phyloP scores from a whole-genome alignment of 768 basidiomycete species.

The Termitomyces sp. region DNA sequence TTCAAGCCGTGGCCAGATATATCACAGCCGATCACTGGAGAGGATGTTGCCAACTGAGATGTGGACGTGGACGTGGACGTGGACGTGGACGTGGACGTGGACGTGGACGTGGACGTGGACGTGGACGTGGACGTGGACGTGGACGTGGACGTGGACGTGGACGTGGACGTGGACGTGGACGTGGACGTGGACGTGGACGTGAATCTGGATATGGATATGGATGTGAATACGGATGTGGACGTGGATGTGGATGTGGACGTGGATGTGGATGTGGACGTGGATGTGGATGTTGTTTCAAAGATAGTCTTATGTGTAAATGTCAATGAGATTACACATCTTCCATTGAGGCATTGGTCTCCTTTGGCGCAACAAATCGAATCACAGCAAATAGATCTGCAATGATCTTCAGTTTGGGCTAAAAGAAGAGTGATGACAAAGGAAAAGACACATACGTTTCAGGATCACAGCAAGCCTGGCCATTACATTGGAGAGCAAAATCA shows the following conservation, averaged over 20 bases:
- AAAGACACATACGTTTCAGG: not conserved
- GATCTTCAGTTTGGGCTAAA: not conserved
- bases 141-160: no score
- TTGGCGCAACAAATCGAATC: not conserved
- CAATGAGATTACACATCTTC: not conserved
- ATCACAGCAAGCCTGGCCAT: not conserved
- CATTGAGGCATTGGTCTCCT: not conserved
- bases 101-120: no score
- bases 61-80: not conserved
- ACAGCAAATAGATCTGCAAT: not conserved
- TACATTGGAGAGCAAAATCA: not conserved
- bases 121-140: no score
- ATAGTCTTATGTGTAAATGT: not conserved
- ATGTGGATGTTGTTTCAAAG: not conserved
- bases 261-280: no score
- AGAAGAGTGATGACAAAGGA: not conserved
- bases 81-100: not conserved
- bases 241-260: no score
- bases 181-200: no score
- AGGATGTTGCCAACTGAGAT: not conserved
- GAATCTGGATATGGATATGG: no score
- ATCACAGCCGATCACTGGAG: not conserved
- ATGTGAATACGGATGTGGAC: no score
- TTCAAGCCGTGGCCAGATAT: slow-evolving; percentile 1
- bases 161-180: no score